A percentile compares a stretch with the other conserved stretches of the same genome.
Evolutionary conservation across 306 rosid species (phyloP).

Genomic region (Castanea crenata): DNA sequence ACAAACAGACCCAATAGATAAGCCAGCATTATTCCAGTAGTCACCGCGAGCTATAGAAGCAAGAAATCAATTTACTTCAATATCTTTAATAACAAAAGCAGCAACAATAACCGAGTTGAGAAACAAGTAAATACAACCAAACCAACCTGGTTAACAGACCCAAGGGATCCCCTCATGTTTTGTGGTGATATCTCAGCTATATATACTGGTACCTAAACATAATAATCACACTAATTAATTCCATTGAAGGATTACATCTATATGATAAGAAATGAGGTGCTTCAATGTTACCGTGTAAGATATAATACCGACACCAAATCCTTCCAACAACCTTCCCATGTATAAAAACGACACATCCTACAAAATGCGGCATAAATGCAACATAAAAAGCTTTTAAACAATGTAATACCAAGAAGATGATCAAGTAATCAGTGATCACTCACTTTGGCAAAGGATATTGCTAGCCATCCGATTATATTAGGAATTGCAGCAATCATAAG

Average conservation of each 20-base stretch:
- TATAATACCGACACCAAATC: conserved; percentile 90
- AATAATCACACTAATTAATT: conserved; percentile 23
- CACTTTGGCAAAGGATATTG: conserved; percentile 70
- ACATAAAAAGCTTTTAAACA: neutral
- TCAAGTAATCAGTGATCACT: conserved; percentile 10
- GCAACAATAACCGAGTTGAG: neutral
- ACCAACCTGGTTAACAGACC: conserved; percentile 76
- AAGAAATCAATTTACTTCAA: neutral
- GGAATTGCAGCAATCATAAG: conserved; percentile 73
- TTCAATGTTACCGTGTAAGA: conserved; percentile 69
- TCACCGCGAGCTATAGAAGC: conserved; percentile 63
- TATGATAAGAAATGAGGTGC: neutral
- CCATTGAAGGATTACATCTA: conserved; percentile 1
- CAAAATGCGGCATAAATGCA: conserved; percentile 1
- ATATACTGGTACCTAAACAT: conserved; percentile 77
- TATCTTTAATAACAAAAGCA: neutral
- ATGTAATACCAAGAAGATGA: neutral
- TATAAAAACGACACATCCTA: conserved; percentile 72
- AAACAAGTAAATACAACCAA: conserved; percentile 27
- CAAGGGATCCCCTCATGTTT: conserved; percentile 79
- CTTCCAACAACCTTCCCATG: conserved; percentile 89
- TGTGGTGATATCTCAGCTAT: conserved; percentile 89
- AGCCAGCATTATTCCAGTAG: conserved; percentile 72
- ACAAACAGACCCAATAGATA: conserved; percentile 75
- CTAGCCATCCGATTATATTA: conserved; percentile 72